Base-by-base conservation (phyloP, 1,139 yeast genomes). In the Sugiyamaella xylanicola region DNA sequence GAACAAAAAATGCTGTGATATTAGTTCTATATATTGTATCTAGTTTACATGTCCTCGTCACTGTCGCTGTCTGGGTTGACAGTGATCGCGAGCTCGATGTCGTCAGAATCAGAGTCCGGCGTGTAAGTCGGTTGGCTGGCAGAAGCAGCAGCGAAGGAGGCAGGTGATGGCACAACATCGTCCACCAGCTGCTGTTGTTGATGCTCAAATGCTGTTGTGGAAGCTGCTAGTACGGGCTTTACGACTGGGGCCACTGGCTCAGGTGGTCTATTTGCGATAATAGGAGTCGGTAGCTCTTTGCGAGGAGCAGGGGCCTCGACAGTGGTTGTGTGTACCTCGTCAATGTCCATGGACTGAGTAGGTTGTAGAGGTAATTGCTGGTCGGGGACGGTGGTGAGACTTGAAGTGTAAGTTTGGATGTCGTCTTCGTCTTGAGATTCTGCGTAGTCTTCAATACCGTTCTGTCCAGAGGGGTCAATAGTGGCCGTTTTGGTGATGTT, bases 71-170 rank as follows among this genome's bases (percentile, higher is more conserved):
- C 48, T n/a, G 17, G 21, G 43, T 82, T 64, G 32, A 77, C 82
- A 55, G 83, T 78, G 17, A 74, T 77, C 1, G 87, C 87, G 58
- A 83, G 81, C 59, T 81, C 87, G 56, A 83, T 78, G 58, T 83
- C 86, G 4, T 48, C 51, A n/a, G 51, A 48, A 9, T 48, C 45
- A 3, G 51, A 25, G n/a, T 37, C 44, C 2, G 45, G 45, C 11
- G 27, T 27, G 39, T 45, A 35, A n/a, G 11, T 3, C 2, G 40
- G 49, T 25, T n/a, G n/a, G n/a, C n/a, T n/a, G 9, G 15, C 20
- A 2, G 22, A 8, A 25, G 13, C 20, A 8, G 9, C 19, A 25
- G 3, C 11, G 3, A 16, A 13, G 13, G 45, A 13, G 5, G n/a
- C 32, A 7, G 45, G n/a, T 9, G 15, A n/a, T 3, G 49, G 49